Evolutionary conservation across 139 green algal species (phyloP).

Genomic region (Micromonas pusilla): DNA sequence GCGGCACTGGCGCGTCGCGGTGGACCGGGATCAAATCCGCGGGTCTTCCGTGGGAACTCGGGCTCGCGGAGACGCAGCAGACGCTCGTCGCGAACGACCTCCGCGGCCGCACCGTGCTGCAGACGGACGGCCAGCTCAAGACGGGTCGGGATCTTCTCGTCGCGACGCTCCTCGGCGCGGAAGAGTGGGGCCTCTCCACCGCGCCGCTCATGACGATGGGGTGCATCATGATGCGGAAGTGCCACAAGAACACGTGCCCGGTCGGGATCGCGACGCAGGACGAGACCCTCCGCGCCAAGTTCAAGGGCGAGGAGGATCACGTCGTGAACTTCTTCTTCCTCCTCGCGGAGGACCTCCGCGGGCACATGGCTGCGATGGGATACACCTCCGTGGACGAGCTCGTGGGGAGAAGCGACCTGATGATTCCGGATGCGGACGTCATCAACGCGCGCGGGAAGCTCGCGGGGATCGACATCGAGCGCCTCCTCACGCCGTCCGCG

Average conservation of each 20-base stretch:
- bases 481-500: constrained; percentile 73
- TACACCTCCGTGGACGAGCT: constrained; percentile 79
- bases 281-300: constrained; percentile 91
- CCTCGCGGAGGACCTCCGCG: constrained; percentile 84
- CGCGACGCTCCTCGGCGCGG: constrained; percentile 77
- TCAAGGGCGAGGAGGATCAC: constrained; percentile 79
- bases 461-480: constrained; percentile 66
- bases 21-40: constrained; percentile 72
- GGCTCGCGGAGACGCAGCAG: constrained; percentile 85
- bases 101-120: constrained; percentile 64
- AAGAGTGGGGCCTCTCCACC: constrained; percentile 95
- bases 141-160: constrained; percentile 84
- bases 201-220: constrained; percentile 90
- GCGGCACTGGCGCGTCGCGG: constrained; percentile 80
- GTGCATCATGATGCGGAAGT: constrained; percentile 98
- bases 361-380: constrained; percentile 81
- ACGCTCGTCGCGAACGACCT: constrained; percentile 94
- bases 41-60: constrained; percentile 88
- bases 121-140: constrained; percentile 91
- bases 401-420: constrained; percentile 81
- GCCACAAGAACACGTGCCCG: constrained; percentile 95
- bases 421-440: constrained; percentile 60
- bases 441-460: constrained; percentile 64
- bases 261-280: constrained; percentile 92
- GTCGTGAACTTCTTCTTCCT: constrained; percentile 97